phyloP scores from a whole-genome alignment of 768 basidiomycete species.

The Xerocomus spinulosus region DNA sequence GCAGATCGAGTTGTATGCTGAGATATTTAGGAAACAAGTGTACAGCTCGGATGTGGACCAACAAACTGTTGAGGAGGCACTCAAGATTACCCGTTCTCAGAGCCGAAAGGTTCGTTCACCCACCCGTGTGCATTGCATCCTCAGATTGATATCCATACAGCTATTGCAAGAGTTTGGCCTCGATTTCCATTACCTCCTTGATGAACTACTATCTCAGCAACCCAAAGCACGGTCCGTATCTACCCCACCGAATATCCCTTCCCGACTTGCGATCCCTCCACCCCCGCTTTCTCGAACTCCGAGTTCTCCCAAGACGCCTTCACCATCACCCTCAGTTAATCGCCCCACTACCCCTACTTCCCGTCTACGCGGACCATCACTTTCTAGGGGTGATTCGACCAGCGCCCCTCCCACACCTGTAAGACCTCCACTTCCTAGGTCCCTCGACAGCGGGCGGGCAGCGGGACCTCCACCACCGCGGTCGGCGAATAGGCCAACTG shows the following conservation, averaged over 20 bases:
- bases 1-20: conserved; percentile 77
- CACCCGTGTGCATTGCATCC: neutral
- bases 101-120: conserved; percentile 65
- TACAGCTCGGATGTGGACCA: conserved; percentile 76
- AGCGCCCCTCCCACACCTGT: conserved; percentile 11
- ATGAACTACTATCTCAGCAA: conserved; percentile 55
- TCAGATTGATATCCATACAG: conserved; percentile 33
- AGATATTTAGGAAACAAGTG: conserved; percentile 87
- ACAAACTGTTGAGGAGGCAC: conserved; percentile 69
- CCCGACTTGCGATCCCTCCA: conserved; percentile 23
- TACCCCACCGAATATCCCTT: conserved; percentile 22
- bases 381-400: conserved; percentile 27
- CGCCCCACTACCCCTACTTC: conserved; percentile 26
- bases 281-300: conserved; percentile 15
- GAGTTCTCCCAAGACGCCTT: conserved; percentile 12
- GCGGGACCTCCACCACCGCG: conserved; percentile 62
- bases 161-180: conserved; percentile 90
- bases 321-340: conserved; percentile 15
- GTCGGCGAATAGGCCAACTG: conserved; percentile 63
- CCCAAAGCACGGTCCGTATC: conserved; percentile 36
- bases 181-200: conserved; percentile 91
- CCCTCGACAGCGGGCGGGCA: conserved; percentile 23
- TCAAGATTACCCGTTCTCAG: conserved; percentile 72
- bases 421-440: conserved; percentile 28
- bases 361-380: conserved; percentile 25